Percentiles rank a stretch among this genome's conserved stretches.
phyloP scores from a whole-genome alignment of 495 filamentous ascomycete genomes.

The Hyaloscypha finlandica region DNA sequence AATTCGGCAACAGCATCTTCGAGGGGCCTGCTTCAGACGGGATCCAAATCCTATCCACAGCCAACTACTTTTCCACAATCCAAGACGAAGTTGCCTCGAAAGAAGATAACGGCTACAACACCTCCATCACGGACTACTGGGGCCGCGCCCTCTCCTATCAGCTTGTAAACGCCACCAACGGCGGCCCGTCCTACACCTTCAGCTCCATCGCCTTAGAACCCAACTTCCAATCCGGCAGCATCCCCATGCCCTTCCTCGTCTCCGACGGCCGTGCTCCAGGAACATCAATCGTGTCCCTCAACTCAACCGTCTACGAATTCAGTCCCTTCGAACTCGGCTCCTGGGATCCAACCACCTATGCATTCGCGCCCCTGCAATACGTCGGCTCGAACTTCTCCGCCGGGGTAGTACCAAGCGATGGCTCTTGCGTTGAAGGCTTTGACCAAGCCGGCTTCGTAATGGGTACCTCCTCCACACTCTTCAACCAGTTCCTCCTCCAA shows the following conservation, averaged over 20 bases:
- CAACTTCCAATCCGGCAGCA: slow-evolving; percentile 67
- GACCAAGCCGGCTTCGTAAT: slow-evolving; percentile 86
- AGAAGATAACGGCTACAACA: slow-evolving; percentile 68
- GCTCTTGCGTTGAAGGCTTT: slow-evolving; percentile 71
- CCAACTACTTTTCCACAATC: slow-evolving; percentile 68
- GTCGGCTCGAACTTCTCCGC: slow-evolving; percentile 77
- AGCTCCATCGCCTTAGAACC: slow-evolving; percentile 76
- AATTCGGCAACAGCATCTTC: slow-evolving; percentile 78
- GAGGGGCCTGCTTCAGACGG: slow-evolving; percentile 55
- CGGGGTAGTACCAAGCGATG: slow-evolving; percentile 52
- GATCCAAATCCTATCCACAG: slow-evolving; percentile 52
- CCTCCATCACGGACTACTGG: slow-evolving; percentile 89
- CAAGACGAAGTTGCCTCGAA: slow-evolving; percentile 64
- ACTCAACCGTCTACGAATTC: slow-evolving; percentile 84
- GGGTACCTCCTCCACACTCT: slow-evolving; percentile 88
- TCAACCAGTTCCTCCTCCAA: slow-evolving; percentile 74
- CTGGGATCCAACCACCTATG: slow-evolving; percentile 79
- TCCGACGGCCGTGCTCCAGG: slow-evolving; percentile 72
- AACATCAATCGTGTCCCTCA: slow-evolving; percentile 63
- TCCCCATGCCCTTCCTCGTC: slow-evolving; percentile 83
- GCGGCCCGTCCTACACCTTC: slow-evolving; percentile 81
- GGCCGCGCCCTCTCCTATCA: slow-evolving; percentile 78
- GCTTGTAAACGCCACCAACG: slow-evolving; percentile 74
- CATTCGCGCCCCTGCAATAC: slow-evolving; percentile 73
- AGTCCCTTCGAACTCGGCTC: slow-evolving; percentile 87